These are phyloP conservation scores for Chrysoporthe deuterocubensis DNA, from an alignment of 2,329 filamentous ascomycete genomes.

Conservation along the genomic window DNA sequence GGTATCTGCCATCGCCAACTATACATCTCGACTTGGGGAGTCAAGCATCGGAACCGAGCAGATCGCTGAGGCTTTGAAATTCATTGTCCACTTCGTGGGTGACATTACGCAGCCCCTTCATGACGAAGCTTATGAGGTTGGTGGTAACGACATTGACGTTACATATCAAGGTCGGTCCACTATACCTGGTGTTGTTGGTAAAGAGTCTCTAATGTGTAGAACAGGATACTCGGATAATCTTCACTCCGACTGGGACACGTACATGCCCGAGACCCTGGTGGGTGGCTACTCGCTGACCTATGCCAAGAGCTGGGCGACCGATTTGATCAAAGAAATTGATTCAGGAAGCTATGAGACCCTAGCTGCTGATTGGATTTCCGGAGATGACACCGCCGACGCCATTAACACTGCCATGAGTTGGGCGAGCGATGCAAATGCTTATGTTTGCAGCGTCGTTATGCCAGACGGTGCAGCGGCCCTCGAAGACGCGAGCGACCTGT, in stretches of 20 bases:
- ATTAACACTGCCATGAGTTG: constrained; percentile 45
- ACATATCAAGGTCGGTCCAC: constrained; percentile 45
- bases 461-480: constrained; percentile 44
- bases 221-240: constrained; percentile 56
- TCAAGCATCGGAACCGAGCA: constrained; percentile 29
- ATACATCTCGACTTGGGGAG: constrained; percentile 32
- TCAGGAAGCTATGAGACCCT: constrained; percentile 40
- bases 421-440: constrained; percentile 48
- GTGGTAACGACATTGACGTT: constrained; percentile 62
- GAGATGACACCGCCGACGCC: constrained; percentile 42
- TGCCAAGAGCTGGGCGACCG: constrained; percentile 42
- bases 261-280: constrained; percentile 47
- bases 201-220: background rate
- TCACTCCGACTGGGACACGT: constrained; percentile 64
- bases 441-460: constrained; percentile 47
- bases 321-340: constrained; percentile 42
- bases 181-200: background rate
- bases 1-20: constrained; percentile 48
- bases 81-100: constrained; percentile 54
- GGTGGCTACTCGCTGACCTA: constrained; percentile 40
- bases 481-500: constrained; percentile 42
- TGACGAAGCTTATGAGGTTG: constrained; percentile 54
- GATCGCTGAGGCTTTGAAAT: constrained; percentile 44
- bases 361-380: constrained; percentile 43
- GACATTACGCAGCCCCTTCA: constrained; percentile 62